Evolutionary conservation across 2,329 filamentous ascomycete genomes (phyloP), one percentile per base, ranked within the genome.

Genomic region (Botrytis fabae): DNA sequence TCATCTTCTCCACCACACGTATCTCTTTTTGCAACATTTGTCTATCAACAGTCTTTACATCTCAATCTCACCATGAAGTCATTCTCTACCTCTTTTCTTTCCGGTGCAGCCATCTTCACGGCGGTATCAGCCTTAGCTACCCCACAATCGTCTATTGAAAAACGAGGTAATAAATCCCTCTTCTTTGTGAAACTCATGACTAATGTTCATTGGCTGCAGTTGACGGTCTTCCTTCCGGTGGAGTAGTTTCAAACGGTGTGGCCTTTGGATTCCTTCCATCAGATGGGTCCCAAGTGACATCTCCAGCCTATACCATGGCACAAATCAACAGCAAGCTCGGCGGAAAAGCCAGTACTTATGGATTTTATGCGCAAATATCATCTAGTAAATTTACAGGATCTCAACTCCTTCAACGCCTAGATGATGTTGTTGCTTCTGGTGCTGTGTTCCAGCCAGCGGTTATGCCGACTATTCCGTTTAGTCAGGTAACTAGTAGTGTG

Each of bases 381-480:
- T 72, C 73, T 62, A 57, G 28, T 8, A 63, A 32, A 22, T 74
- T 61, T 28, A 48, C 22, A 32, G 69, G 62, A 54, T 59, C 38
- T 22, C 69, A 74, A 59, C 63, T 74, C 35, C 61, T 69, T 46
- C 18, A 57, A 20, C 35, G 61, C 14, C 73, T 74, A 57, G 69
- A 72, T 25, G 73, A 74, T 59, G 63, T 72, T 44, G 69, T 74
- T 48, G 28, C 61, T 25, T 72, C 73, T 35, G 73, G 73, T 40
- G 73, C 73, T 25, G 73, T 74, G 8, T 74, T 74, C 4, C 73
- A 74, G 35, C 69, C 73, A 1, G 62, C 73, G 16, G 32, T 74
- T n/a, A 74, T 74, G 73, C 73, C 72, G 5, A 60, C n/a, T 42
- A 72, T 74, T 18, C 69, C 69, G 22, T 74, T 74, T 40, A 72